phyloP scores from a whole-genome alignment of 2,329 filamentous ascomycete genomes.

The Calonectria pseudoturangicola region DNA sequence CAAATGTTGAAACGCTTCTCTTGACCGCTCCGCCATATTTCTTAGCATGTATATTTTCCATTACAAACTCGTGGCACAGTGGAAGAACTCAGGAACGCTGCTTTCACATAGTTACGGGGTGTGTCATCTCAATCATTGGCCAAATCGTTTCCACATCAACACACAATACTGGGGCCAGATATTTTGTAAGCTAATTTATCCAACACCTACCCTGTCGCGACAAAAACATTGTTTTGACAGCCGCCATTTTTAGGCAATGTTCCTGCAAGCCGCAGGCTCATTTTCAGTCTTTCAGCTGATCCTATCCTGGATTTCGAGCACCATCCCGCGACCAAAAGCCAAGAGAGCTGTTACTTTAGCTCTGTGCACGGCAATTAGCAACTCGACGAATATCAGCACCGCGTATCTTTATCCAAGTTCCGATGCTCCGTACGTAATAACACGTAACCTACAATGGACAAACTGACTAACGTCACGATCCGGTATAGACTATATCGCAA shows the following conservation, averaged over 20 bases:
- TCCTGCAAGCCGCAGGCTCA: not conserved
- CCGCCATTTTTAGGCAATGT: not conserved
- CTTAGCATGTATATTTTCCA: not conserved
- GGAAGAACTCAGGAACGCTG: constrained; percentile 9
- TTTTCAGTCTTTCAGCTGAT: constrained; percentile 10
- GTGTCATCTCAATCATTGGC: not conserved
- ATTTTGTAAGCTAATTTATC: not conserved
- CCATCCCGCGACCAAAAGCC: not conserved
- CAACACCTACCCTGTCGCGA: not conserved
- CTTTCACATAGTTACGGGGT: not conserved
- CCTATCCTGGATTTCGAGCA: constrained; percentile 9
- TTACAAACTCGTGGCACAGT: constrained; percentile 6
- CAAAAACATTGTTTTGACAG: not conserved
- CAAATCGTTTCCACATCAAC: not conserved
- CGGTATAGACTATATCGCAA: not conserved
- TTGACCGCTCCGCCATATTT: constrained; percentile 10
- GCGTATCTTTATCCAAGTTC: constrained; percentile 2
- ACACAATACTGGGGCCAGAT: constrained; percentile 10
- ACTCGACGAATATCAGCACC: constrained; percentile 7
- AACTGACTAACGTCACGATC: not conserved
- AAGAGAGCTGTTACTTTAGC: constrained; percentile 13
- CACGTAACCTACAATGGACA: no score
- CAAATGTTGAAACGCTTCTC: constrained; percentile 7
- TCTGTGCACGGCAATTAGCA: constrained; percentile 11
- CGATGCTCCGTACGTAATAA: not conserved